These are phyloP conservation scores for Geotrichum australiense DNA, from an alignment of 1,139 yeast genomes.

Conservation along the genomic window DNA sequence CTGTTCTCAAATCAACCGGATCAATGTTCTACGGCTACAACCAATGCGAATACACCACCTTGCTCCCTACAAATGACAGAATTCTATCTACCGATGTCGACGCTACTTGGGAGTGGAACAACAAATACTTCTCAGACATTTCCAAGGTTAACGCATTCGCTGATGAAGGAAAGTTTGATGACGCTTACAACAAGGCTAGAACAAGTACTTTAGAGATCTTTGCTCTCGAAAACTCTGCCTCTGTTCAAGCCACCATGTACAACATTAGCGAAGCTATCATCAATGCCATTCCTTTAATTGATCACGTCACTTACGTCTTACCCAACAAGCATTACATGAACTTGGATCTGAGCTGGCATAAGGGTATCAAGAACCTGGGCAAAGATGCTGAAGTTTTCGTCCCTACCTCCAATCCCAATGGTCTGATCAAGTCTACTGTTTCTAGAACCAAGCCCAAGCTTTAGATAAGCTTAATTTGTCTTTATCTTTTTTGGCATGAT, in stretches of 20 bases:
- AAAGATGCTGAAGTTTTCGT: conserved; percentile 71
- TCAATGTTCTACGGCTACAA: conserved; percentile 87
- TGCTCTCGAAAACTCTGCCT: conserved; percentile 79
- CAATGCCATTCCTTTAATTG: conserved; percentile 48
- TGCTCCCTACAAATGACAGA: conserved; percentile 75
- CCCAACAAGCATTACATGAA: conserved; percentile 90
- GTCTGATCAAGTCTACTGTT: conserved; percentile 80
- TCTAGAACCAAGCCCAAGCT: conserved; percentile 41
- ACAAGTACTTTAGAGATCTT: conserved; percentile 65
- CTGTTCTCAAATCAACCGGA: conserved; percentile 88
- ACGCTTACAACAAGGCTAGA: conserved; percentile 54
- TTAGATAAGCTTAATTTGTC: conserved; percentile 13
- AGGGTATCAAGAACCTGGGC: conserved; percentile 59
- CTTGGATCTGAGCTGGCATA: conserved; percentile 70
- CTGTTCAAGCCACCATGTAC: conserved; percentile 95
- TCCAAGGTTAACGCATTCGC: conserved; percentile 48
- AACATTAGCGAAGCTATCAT: conserved; percentile 77
- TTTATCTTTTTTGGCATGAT: no score
- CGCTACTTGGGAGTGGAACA: conserved; percentile 64
- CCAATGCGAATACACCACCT: conserved; percentile 80
- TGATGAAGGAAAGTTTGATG: conserved; percentile 57
- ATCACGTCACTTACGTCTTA: conserved; percentile 60
- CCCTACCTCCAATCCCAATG: conserved; percentile 90
- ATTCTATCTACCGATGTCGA: conserved; percentile 82
- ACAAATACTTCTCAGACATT: conserved; percentile 45